Evolutionary conservation across 768 basidiomycete species (phyloP).

Genomic region (Lactarius vividus): DNA sequence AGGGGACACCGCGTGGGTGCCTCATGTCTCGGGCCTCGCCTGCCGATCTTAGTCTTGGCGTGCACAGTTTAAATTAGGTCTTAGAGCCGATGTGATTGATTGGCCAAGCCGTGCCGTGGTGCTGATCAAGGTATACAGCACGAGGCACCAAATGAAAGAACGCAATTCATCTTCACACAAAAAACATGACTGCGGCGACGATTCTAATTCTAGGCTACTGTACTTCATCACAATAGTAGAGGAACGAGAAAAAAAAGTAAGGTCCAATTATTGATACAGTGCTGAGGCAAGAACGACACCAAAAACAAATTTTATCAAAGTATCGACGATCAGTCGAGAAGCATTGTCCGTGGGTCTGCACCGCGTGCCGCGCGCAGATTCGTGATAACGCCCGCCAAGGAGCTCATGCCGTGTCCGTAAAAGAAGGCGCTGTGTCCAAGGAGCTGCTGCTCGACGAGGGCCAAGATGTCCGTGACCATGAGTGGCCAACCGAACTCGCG

Average conservation of each 20-base stretch:
- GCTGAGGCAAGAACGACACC: neutral
- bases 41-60: neutral
- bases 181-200: neutral
- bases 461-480: conserved; percentile 43
- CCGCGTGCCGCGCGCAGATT: conserved; percentile 40
- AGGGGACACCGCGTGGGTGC: neutral
- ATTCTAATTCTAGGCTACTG: too few species aligned
- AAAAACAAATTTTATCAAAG: neutral
- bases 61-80: neutral
- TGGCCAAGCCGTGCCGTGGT: neutral
- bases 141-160: neutral
- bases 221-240: too few species aligned
- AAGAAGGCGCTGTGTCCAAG: conserved; percentile 38
- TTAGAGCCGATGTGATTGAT: neutral
- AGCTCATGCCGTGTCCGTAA: conserved; percentile 39
- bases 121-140: neutral
- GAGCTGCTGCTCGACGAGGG: conserved; percentile 43
- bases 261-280: too few species aligned
- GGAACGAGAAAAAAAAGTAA: too few species aligned
- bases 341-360: conserved; percentile 36
- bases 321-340: conserved; percentile 36
- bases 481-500: conserved; percentile 42
- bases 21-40: neutral
- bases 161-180: neutral
- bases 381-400: conserved; percentile 40